Conservation (phyloP, 768 basidiomycete species). For the Phylloporus scabripes region DNA sequence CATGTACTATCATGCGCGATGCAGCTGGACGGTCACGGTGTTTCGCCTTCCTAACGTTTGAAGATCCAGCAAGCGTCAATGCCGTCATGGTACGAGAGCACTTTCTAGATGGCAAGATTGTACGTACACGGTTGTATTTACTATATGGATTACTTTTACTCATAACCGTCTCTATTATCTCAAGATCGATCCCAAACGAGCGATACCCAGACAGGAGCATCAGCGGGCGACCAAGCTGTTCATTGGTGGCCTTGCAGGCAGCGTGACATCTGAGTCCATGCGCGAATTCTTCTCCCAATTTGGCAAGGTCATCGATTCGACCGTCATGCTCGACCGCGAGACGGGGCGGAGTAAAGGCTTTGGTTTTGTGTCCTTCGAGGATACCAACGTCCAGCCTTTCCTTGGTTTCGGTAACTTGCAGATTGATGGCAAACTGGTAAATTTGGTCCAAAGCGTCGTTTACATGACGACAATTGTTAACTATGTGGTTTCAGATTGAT, state of each 20-base stretch:
- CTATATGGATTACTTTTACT: slow-evolving; percentile 10
- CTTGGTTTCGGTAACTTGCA: slow-evolving; percentile 85
- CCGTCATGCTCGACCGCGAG: slow-evolving; percentile 97
- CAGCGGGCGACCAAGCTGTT: slow-evolving; percentile 91
- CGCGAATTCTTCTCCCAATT: slow-evolving; percentile 90
- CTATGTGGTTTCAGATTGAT: slow-evolving; percentile 62
- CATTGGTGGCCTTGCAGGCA: slow-evolving; percentile 88
- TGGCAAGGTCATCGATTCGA: slow-evolving; percentile 94
- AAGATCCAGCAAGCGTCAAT: slow-evolving; percentile 88
- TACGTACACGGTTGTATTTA: slow-evolving; percentile 42
- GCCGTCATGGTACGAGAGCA: slow-evolving; percentile 95
- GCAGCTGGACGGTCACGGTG: slow-evolving; percentile 90
- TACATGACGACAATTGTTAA: neutral
- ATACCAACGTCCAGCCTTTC: slow-evolving; percentile 84
- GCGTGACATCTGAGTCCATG: slow-evolving; percentile 92
- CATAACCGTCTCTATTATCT: slow-evolving; percentile 15
- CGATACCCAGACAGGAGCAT: slow-evolving; percentile 95
- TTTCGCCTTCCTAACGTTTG: slow-evolving; percentile 97
- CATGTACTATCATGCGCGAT: slow-evolving; percentile 99
- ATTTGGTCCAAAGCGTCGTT: slow-evolving; percentile 24
- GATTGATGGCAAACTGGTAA: slow-evolving; percentile 91
- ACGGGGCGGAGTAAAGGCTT: slow-evolving; percentile 95
- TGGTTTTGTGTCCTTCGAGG: slow-evolving; percentile 94
- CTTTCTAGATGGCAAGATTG: slow-evolving; percentile 94
- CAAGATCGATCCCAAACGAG: slow-evolving; percentile 99